Evolutionary conservation across 2,329 filamentous ascomycete genomes (phyloP).

Genomic region (Fusarium avenaceum): DNA sequence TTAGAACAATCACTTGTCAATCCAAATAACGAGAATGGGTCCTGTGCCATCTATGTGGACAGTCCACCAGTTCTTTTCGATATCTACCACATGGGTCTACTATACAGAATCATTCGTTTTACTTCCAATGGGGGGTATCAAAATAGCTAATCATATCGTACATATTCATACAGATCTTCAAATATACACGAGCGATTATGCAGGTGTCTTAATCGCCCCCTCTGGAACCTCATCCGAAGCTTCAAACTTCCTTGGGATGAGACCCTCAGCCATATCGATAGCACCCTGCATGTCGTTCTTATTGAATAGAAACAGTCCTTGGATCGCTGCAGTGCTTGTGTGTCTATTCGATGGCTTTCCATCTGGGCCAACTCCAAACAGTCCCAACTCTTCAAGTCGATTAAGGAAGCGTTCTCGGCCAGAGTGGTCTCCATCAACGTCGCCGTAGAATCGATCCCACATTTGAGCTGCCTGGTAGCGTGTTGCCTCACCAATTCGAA

Average conservation of each 20-base stretch:
- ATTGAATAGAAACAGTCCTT: constrained; percentile 95
- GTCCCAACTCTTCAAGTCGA: constrained; percentile 75
- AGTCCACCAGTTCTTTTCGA: background rate
- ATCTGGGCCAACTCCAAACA: constrained; percentile 72
- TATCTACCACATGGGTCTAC: constrained; percentile 4
- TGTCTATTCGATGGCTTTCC: constrained; percentile 61
- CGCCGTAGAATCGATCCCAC: constrained; percentile 96
- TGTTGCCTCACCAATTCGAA: constrained; percentile 89
- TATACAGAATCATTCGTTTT: constrained; percentile 14
- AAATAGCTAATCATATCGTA: constrained; percentile 31
- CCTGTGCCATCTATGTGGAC: background rate
- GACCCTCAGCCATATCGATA: constrained; percentile 80
- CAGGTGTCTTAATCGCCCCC: constrained; percentile 59
- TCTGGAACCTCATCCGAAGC: constrained; percentile 57
- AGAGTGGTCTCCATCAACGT: constrained; percentile 75
- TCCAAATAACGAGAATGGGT: background rate
- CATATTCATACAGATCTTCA: constrained; percentile 27
- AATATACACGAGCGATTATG: constrained; percentile 44
- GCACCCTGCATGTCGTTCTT: constrained; percentile 92
- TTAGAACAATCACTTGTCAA: background rate
- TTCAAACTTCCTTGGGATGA: constrained; percentile 71
- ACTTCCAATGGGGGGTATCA: constrained; percentile 39
- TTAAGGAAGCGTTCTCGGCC: constrained; percentile 78
- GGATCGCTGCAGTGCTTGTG: constrained; percentile 91
- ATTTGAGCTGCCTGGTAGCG: constrained; percentile 86